A percentile compares a stretch with the other conserved stretches of the same genome.
phyloP scores from a whole-genome alignment of 1,284 basidiomycete genomes.

The Pulveroboletus sp. region DNA sequence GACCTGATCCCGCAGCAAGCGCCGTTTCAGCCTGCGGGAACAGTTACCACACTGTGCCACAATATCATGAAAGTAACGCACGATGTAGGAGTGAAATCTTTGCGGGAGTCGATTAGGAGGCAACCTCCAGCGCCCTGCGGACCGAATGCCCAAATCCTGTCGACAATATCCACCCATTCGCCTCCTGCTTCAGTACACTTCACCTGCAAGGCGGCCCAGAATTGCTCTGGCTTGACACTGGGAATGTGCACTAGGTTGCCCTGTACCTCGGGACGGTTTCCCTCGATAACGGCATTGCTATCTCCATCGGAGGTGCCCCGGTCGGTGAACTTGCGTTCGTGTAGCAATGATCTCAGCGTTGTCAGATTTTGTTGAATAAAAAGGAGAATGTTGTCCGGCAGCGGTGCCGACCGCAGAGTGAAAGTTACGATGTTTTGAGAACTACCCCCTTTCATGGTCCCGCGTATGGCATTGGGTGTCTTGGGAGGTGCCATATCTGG shows the following conservation, averaged over 20 bases:
- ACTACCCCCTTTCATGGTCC: conserved; percentile 75
- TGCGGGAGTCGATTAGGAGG: conserved; percentile 76
- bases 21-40: conserved; percentile 48
- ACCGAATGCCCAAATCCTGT: conserved; percentile 89
- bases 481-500: conserved; percentile 89
- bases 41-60: conserved; percentile 15
- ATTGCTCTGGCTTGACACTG: conserved; percentile 71
- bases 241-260: conserved; percentile 63
- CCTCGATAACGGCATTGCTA: conserved; percentile 41
- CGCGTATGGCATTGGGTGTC: conserved; percentile 69
- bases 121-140: conserved; percentile 88
- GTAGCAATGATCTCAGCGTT: conserved; percentile 55
- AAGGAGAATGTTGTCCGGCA: conserved; percentile 67
- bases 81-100: conserved; percentile 50
- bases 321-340: conserved; percentile 45
- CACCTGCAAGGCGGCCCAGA: conserved; percentile 76
- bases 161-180: conserved; percentile 78
- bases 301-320: conserved; percentile 26
- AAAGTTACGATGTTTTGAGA: conserved; percentile 80
- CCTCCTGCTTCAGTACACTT: conserved; percentile 71
- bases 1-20: conserved; percentile 45
- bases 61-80: conserved; percentile 39
- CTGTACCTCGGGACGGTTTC: conserved; percentile 49
- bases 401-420: conserved; percentile 78
- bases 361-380: conserved; percentile 81